Percentiles rank a stretch among this genome's conserved stretches.
These are phyloP conservation scores for Parachlorella kessleri DNA, from an alignment of 139 green algal species.

Conservation along the genomic window DNA sequence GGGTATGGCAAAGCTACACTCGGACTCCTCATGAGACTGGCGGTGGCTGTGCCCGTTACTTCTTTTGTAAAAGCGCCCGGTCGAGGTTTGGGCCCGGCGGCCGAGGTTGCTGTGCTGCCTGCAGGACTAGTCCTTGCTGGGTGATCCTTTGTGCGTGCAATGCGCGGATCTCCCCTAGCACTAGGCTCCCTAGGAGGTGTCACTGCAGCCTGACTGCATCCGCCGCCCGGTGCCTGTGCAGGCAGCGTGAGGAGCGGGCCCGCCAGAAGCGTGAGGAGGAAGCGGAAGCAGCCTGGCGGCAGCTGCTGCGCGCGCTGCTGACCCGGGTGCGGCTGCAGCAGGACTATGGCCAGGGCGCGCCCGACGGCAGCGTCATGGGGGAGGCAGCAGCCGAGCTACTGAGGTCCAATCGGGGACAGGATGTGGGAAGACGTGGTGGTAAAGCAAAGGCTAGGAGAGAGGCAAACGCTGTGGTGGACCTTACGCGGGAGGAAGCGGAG, in stretches of 20 bases:
- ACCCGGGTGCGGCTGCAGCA: conserved; percentile 40
- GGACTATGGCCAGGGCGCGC: conserved; percentile 21
- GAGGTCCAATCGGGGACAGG: background rate
- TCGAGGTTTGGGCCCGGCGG: background rate
- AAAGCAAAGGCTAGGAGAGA: too few relatives aligned
- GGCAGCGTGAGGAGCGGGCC: conserved; percentile 33
- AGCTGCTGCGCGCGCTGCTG: conserved; percentile 47
- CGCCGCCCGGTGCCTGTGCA: background rate
- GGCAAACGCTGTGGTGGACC: too few relatives aligned
- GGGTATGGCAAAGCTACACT: too few relatives aligned
- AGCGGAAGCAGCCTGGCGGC: conserved; percentile 53
- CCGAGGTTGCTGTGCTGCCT: background rate
- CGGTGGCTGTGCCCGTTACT: background rate
- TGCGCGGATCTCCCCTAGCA: too few relatives aligned
- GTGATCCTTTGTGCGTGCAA: too few relatives aligned
- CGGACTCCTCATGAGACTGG: too few relatives aligned
- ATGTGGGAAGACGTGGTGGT: too few relatives aligned
- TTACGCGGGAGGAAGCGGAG: too few relatives aligned
- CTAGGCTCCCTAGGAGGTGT: too few relatives aligned
- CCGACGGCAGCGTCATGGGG: conserved; percentile 4
- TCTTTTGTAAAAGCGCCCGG: background rate
- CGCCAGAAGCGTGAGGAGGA: conserved; percentile 26
- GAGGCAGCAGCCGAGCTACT: conserved; percentile 14
- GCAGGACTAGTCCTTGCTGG: background rate
- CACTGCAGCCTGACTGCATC: background rate